phyloP scores from a whole-genome alignment of 805 yeast species.

The Cyberlindnera saturnus region DNA sequence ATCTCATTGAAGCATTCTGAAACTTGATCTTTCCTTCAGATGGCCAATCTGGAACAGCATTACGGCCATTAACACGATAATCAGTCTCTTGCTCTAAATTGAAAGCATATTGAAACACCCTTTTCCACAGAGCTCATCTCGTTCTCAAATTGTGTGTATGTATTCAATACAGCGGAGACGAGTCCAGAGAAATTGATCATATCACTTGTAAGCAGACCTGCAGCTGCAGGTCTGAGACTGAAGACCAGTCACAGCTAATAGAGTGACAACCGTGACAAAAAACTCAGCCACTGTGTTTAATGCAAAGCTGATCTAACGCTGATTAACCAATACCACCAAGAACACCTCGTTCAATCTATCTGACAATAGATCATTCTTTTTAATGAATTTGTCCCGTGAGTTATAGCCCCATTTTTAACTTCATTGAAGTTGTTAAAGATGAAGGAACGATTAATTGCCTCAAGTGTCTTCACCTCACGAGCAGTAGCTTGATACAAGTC shows the following conservation, averaged over 20 bases:
- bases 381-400: constrained; percentile 39
- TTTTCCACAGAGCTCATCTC: constrained; percentile 72
- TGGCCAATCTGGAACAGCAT: constrained; percentile 20
- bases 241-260: constrained; percentile 58
- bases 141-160: constrained; percentile 67
- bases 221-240: constrained; percentile 52
- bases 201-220: constrained; percentile 64
- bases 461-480: constrained; percentile 71
- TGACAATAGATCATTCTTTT: constrained; percentile 38
- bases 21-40: constrained; percentile 32
- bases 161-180: constrained; percentile 54
- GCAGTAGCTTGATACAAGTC: constrained; percentile 63
- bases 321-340: constrained; percentile 62
- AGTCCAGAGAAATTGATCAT: constrained; percentile 49
- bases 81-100: constrained; percentile 65
- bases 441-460: constrained; percentile 61
- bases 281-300: constrained; percentile 49
- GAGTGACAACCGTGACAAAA: constrained; percentile 46
- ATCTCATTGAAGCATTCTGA: constrained; percentile 43
- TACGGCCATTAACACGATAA: constrained; percentile 34
- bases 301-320: constrained; percentile 65
- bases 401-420: constrained; percentile 55
- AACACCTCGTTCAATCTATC: constrained; percentile 65
- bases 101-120: constrained; percentile 60
- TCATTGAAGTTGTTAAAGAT: constrained; percentile 73